Base-by-base conservation (phyloP, 352 stramenopile genomes). In the Globisporangium lucens region DNA sequence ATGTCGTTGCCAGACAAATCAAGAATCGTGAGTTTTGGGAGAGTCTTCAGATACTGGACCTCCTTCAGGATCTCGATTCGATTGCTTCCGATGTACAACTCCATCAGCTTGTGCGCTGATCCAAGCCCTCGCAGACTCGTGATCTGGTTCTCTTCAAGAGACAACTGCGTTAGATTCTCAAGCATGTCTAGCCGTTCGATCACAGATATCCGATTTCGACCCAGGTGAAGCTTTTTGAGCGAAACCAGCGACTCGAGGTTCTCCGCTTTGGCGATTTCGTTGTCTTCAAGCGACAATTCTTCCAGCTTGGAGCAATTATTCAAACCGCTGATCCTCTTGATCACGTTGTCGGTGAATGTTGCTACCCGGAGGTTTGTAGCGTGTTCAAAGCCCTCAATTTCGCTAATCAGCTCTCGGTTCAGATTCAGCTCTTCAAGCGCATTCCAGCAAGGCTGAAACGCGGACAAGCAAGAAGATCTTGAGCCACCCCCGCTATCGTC, bases 71-170 rank as follows among this genome's bases (percentile, higher is more conserved):
- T 78, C n/a, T 89, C 82, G 43, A 97, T 86, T 20, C 79, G 70
- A 61, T 97, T 97, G 64, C 89, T 89, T 7, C 89, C 85, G n/a
- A 95, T 74, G 69, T 97, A 97, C 0, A 97, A 66, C 59, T 97
- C 89, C 87, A 95, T 93, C 9, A 96, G 68, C 53, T 89, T 91
- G 56, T 79, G 61, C 1, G 89, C 79, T 0, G 77, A 74, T 0
- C 76, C 74, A 5, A 97, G 68, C 0, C 86, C 87, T 9, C 77
- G 71, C 8, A 97, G 71, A 51, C 82, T 90, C 13, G 77, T 79
- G 46, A 97, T 95, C 20, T 83, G 70, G 57, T 97, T 96, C 55
- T 94, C 87, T 80, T 97, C 89, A 0, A 97, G 62, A 3, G 89
- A 96, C 6, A 97, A 69, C 52, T 95, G 80, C 0, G 75, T 82